phyloP scores from a whole-genome alignment of 2,329 filamentous ascomycete genomes.

The Onygenales sp. region DNA sequence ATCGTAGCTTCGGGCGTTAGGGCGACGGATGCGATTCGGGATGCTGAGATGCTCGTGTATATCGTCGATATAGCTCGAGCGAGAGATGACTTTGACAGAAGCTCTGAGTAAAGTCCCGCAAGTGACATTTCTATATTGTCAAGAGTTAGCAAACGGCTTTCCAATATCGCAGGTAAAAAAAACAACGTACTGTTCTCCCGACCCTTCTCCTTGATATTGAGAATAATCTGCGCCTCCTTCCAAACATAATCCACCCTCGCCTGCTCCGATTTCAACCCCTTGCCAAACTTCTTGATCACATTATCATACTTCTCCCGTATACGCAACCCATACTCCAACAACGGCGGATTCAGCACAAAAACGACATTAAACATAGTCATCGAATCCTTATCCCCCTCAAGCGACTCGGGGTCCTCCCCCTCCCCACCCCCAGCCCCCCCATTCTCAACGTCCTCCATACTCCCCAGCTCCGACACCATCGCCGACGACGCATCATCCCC shows the following conservation, averaged over 20 bases:
- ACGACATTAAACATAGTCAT: slow-evolving; percentile 99
- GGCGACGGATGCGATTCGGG: slow-evolving; percentile 76
- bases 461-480: slow-evolving; percentile 7
- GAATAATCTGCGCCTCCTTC: slow-evolving; percentile 77
- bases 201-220: slow-evolving; percentile 71
- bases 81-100: slow-evolving; percentile 58
- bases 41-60: slow-evolving; percentile 70
- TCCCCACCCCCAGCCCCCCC: slow-evolving; percentile 14
- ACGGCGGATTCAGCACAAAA: slow-evolving; percentile 75
- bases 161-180: background rate
- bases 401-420: slow-evolving; percentile 14
- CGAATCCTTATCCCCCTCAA: slow-evolving; percentile 41
- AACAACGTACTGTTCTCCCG: slow-evolving; percentile 45
- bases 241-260: slow-evolving; percentile 83
- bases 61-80: slow-evolving; percentile 75
- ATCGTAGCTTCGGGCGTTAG: slow-evolving; percentile 56
- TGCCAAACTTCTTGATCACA: slow-evolving; percentile 85
- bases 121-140: slow-evolving; percentile 22
- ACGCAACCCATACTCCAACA: slow-evolving; percentile 61
- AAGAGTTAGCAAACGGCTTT: slow-evolving; percentile 8
- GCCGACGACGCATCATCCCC: background rate
- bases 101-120: slow-evolving; percentile 31
- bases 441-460: slow-evolving; percentile 17
- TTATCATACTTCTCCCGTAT: slow-evolving; percentile 78
- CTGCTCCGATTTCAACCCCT: slow-evolving; percentile 86